Percentiles rank a stretch among this genome's conserved stretches.
Evolutionary conservation across 305 asterid genomes (phyloP).

Genomic region (Rubia balearica): DNA sequence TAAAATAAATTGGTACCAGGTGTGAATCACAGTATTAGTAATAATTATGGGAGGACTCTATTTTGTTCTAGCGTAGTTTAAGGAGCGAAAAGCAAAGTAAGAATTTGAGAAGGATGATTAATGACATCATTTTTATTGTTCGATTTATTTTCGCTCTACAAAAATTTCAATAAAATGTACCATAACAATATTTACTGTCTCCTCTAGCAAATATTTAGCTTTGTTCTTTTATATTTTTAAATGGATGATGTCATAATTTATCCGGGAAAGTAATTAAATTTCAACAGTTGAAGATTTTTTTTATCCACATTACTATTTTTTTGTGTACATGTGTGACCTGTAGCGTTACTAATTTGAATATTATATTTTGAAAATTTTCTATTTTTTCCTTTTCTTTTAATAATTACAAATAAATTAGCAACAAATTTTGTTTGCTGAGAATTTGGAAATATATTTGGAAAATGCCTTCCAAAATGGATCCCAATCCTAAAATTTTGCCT

Average conservation of each 20-base stretch:
- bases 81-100: background rate
- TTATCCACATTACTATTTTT: no score
- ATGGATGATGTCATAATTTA: no score
- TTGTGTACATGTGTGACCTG: no score
- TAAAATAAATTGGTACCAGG: constrained; percentile 35
- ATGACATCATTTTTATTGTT: background rate
- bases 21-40: constrained; percentile 5
- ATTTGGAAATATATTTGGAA: no score
- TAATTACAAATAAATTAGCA: no score
- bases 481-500: no score
- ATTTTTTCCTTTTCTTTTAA: no score
- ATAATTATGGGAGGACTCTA: background rate
- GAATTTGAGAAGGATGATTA: background rate
- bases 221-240: background rate
- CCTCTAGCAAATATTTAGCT: background rate
- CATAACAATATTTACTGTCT: background rate
- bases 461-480: no score
- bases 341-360: no score
- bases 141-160: background rate
- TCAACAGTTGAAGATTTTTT: background rate
- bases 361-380: no score
- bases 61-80: constrained; percentile 8
- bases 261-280: no score
- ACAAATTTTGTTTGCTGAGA: no score
- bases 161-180: background rate